Evolutionary conservation across 2,329 filamentous ascomycete genomes (phyloP).

Genomic region (Blastomyces silverae): DNA sequence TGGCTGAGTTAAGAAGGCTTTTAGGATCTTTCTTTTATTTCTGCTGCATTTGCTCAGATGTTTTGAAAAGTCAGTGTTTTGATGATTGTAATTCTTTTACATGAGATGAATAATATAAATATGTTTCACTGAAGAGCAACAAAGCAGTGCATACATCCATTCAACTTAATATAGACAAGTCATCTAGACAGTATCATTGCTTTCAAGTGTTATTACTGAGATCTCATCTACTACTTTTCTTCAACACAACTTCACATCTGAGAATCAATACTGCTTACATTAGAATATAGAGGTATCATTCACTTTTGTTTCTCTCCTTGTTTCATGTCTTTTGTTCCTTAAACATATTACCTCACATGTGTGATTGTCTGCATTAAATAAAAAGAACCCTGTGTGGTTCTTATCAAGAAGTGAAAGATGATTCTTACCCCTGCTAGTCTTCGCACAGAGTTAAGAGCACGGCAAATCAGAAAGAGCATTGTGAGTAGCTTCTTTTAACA

Average conservation of each 20-base stretch:
- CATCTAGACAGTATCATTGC: background rate
- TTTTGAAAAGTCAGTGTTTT: background rate
- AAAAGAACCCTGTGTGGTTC: background rate
- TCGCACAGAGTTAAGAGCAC: conserved; percentile 2
- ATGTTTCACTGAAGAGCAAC: background rate
- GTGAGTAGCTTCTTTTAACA: background rate
- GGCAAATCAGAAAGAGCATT: background rate
- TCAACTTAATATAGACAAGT: background rate
- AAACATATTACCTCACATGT: background rate
- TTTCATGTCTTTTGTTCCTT: background rate
- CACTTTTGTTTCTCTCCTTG: background rate
- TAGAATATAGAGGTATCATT: background rate
- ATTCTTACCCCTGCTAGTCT: background rate
- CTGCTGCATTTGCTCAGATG: background rate
- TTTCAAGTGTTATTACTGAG: background rate
- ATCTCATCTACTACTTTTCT: background rate
- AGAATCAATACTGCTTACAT: background rate
- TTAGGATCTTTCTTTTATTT: background rate
- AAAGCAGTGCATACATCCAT: background rate
- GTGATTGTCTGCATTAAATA: background rate
- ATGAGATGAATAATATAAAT: background rate
- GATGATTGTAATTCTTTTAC: background rate
- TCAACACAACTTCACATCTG: background rate
- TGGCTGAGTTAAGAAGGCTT: background rate
- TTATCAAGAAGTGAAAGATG: background rate